Evolutionary conservation across 345 rosid species (phyloP), one percentile per base, ranked within the genome.

Genomic region (Melastoma malabathricum): DNA sequence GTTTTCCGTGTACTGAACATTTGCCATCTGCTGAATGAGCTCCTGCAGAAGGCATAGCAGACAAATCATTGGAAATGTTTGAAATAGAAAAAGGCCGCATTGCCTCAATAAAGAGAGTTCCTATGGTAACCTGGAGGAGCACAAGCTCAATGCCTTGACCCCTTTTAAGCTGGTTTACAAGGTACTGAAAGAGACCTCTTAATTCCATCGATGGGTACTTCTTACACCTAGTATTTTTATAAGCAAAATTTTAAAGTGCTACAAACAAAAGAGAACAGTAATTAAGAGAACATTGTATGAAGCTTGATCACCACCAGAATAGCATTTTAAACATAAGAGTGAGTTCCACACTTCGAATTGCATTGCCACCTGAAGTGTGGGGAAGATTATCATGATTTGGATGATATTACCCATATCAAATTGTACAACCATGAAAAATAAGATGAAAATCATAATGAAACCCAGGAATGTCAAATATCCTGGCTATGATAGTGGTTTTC

Each of bases 171-270:
- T 93, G 95, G 72, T 93, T 93, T 52, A 83, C 97, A 54, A 93
- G 90, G 58, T 93, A 93, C 79, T 93, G 97, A 70, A 93, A 88
- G 60, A 88, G 97, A 53, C 99, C 99, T 70, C 95, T 73, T 57
- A 93, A 56, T 75, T 93, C 99, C 99, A 92, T 88, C 10, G 99
- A 92, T 46, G 97, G 99, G 56, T 92, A 93, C 61, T 93, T 93
- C 72, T 93, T 93, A 68, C 99, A 93, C 78, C 98, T 92, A 67
- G 51, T 54, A 53, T n/a, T n/a, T n/a, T n/a, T n/a, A 47, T 31
- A 10, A 44, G 34, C 29, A 23, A 18, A 27, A 57, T 47, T 7
- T 19, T 12, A 10, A 10, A 41, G 20, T 34, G 34, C 15, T 34
- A 27, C 20, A 34, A 6, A 39, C 14, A 57, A 44, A 7, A 23